Conservation (phyloP, 768 basidiomycete species). For the Boletus sp. region DNA sequence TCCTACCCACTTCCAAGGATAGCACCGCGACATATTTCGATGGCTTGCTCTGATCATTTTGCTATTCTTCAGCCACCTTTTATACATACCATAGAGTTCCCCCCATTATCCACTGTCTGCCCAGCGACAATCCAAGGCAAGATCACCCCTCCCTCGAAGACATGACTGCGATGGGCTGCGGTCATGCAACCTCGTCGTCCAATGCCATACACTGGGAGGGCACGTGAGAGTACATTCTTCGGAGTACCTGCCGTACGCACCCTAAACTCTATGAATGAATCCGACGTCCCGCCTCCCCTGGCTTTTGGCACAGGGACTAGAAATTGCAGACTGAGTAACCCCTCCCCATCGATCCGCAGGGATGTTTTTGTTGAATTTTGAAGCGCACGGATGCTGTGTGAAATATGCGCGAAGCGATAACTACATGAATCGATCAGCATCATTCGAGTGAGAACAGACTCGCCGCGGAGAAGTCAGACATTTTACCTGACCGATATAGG, state of each 20-base stretch:
- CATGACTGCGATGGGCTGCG: not conserved
- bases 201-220: conserved; percentile 27
- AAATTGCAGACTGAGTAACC: conserved; percentile 85
- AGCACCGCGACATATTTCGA: conserved; percentile 38
- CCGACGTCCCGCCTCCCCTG: conserved; percentile 38
- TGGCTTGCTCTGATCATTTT: conserved; percentile 34
- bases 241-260: conserved; percentile 42
- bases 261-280: conserved; percentile 85
- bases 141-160: not conserved
- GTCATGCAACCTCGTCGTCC: conserved; percentile 29
- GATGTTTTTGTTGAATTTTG: conserved; percentile 86
- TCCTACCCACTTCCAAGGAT: conserved; percentile 20
- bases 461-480: not conserved
- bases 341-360: conserved; percentile 77
- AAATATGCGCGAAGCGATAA: conserved; percentile 80
- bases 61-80: not conserved
- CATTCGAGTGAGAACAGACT: not conserved
- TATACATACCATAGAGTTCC: conserved; percentile 21
- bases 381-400: conserved; percentile 67
- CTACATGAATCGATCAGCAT: conserved; percentile 37
- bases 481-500: conserved; percentile 68
- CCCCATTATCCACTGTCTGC: not conserved
- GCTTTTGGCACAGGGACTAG: conserved; percentile 62
- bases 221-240: conserved; percentile 8
- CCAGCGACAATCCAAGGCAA: not conserved